Base-by-base conservation (phyloP, 1,139 yeast genomes). In the Taphrina pruni region DNA sequence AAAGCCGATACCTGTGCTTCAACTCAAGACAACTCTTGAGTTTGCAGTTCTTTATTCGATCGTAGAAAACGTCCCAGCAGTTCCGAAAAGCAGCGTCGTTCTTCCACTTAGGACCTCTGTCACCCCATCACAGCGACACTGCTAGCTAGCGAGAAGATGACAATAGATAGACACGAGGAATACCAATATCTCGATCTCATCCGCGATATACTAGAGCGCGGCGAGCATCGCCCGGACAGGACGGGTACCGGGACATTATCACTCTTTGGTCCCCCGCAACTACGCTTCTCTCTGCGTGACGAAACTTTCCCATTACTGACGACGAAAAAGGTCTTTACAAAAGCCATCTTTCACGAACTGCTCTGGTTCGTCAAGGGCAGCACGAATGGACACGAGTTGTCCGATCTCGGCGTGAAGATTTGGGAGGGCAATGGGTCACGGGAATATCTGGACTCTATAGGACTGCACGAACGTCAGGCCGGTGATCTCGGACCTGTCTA, bases 381-480 rank as follows among this genome's bases (percentile, higher is more conserved):
- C 73, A 94, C 99, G 0, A 96, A 93, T 77, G 96, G 95, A 36
- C 88, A 88, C 74, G 82, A 85, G 73, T 81, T 94, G 60, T 81
- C 88, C 21, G 96, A 88, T 4, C 85, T 89, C 74, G 97, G 96
- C 41, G 96, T 94, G 26, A 92, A 87, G 76, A 94, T 94, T 70
- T 94, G 99, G 99, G 98, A 95, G 78, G 99, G 99, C 26, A 95
- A 94, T 77, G 99, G 99, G n/a, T 89, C 97, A 39, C 83, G 97
- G 72, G 97, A 91, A 78, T 94, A 86, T 78, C 81, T 94, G 70
- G 98, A 94, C 77, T 84, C 86, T 11, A 80, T 92, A 54, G 99
- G 99, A 0, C 83, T 94, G 62, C 83, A 84, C 0, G 83, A 90
- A 71, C 87, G 97, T 76, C 83, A 94, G 72, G 97, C 87, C 75